Base-by-base conservation (phyloP, 1,139 yeast genomes). In the Diutina rugosa region DNA sequence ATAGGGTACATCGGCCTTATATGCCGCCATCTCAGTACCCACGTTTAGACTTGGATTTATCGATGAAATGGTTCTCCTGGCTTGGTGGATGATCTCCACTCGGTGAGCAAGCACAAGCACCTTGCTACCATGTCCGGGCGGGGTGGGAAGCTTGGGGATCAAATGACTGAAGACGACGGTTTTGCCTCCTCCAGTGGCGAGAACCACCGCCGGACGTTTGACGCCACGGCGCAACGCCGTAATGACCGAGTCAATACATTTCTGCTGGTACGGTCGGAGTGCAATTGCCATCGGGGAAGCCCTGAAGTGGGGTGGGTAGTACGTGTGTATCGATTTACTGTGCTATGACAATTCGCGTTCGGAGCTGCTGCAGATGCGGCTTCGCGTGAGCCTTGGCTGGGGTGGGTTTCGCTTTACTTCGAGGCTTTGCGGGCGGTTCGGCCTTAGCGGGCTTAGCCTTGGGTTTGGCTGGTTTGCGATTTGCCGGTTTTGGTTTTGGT, bases 141-240 rank as follows among this genome's bases (percentile, higher is more conserved):
- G 28, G 8, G 81, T 75, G 9, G 67, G 62, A 14, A 89, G 69
- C 48, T 72, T 68, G 0, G 80, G 76, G 5, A 90, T 78, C 54
- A 90, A 65, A 62, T 82, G 81, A 1, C 93, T 74, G 65, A 91
- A 89, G 1, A 91, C 84, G 18, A 90, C 90, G 0, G 98, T 91
- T 63, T 91, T 91, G 1, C 98, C 99, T 18, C 96, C 95, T 0
- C 99, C 99, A 0, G 98, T 93, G 6, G 97, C 97, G 55, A 93
- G 68, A 16, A 90, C 87, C 2, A 90, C 90, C 0, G 95, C 97
- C 1, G 90, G 80, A 55, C 95, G 72, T 28, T 74, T 69, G 4
- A 73, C 66, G 0, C 85, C 84, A 8, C 64, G 46, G 0, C 68
- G 62, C 4, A 89, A 68, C 0, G 90, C 80, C 0, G 68, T 62